These are phyloP conservation scores for Fraxinus baroniana DNA, from an alignment of 305 asterid species.

Conservation along the genomic window DNA sequence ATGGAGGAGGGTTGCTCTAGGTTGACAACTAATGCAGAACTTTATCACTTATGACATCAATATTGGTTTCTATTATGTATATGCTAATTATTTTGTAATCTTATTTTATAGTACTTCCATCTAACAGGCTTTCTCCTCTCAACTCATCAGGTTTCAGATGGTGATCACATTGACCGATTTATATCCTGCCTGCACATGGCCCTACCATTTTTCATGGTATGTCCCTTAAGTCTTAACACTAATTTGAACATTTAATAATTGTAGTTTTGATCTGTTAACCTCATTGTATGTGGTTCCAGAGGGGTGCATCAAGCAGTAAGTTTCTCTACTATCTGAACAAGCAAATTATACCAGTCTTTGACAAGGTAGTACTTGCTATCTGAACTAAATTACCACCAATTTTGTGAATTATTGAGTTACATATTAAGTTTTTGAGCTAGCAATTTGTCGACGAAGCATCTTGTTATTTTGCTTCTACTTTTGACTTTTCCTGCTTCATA, in stretches of 20 bases:
- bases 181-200: conserved; percentile 78
- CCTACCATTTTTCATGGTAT: conserved; percentile 72
- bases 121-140: conserved; percentile 19
- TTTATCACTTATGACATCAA: neutral
- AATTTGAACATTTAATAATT: conserved; percentile 9
- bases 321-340: conserved; percentile 74
- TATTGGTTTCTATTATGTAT: neutral
- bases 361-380: conserved; percentile 58
- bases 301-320: conserved; percentile 88
- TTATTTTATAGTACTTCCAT: conserved; percentile 5
- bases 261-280: conserved; percentile 13
- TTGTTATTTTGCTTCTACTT: conserved; percentile 10
- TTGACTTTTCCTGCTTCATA: conserved; percentile 1
- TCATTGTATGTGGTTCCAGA: conserved; percentile 41
- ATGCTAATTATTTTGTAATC: conserved; percentile 6
- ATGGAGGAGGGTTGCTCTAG: neutral
- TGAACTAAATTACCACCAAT: conserved; percentile 8
- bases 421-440: conserved; percentile 6
- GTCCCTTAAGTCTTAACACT: neutral
- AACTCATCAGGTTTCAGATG: conserved; percentile 69
- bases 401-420: conserved; percentile 5
- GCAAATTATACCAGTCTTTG: conserved; percentile 86
- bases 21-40: neutral
- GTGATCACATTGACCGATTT: conserved; percentile 75
- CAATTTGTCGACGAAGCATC: neutral